These are phyloP conservation scores for Tolypocladium nubicola DNA, from an alignment of 2,329 filamentous ascomycete genomes.

Conservation along the genomic window DNA sequence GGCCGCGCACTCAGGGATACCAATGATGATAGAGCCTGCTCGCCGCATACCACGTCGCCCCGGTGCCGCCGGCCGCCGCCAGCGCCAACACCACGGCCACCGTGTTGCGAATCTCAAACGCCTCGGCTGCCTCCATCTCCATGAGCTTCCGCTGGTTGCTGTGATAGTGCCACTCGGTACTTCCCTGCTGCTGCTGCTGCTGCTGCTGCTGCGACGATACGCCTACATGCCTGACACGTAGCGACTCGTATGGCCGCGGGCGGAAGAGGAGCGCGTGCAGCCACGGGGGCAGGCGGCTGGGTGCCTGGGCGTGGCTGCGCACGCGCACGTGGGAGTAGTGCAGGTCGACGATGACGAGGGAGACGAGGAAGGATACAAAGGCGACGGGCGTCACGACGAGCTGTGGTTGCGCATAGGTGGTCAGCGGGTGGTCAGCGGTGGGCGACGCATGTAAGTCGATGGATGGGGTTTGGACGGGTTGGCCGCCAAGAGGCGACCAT, in stretches of 20 bases:
- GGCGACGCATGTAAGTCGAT: background rate
- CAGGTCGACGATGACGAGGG: constrained; percentile 52
- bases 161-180: constrained; percentile 34
- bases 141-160: constrained; percentile 50
- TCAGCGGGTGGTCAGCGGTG: background rate
- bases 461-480: background rate
- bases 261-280: constrained; percentile 30
- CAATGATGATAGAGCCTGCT: background rate
- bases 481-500: background rate
- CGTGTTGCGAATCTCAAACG: constrained; percentile 46
- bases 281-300: constrained; percentile 25
- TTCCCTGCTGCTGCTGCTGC: background rate
- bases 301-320: constrained; percentile 21
- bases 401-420: constrained; percentile 13
- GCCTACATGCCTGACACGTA: constrained; percentile 4
- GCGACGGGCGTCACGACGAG: constrained; percentile 51
- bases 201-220: background rate
- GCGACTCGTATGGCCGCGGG: constrained; percentile 25
- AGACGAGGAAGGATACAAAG: constrained; percentile 54
- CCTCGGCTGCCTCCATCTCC: constrained; percentile 51
- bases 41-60: background rate
- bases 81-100: constrained; percentile 41
- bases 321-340: constrained; percentile 41
- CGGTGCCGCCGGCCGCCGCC: constrained; percentile 4
- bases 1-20: background rate